Base-by-base conservation (phyloP, 208 protist species). In the Tritrichomonas musculus region DNA sequence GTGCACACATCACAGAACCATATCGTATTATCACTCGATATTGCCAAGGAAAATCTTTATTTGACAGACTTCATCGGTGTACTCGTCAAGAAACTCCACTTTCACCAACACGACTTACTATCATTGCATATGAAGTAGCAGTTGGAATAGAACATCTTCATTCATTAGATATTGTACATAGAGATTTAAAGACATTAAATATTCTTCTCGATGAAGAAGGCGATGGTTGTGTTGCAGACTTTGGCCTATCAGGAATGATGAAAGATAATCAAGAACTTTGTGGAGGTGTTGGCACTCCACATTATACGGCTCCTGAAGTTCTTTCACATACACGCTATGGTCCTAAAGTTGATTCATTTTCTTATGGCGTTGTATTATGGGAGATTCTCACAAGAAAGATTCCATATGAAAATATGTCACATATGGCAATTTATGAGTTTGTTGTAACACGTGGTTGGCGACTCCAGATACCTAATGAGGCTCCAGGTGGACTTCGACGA, bases 111-210 rank as follows among this genome's bases (percentile, higher is more conserved):
- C 2, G 36, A 60, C 47, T 50, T 20, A 92, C 50, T 33, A 60
- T 57, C 22, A 92, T 92, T 92, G 77, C 77, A 14, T 41, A 92
- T n/a, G 20, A 92, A 92, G 77, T 60, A 60, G 77, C 77, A n/a
- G 20, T 60, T n/a, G 77, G 77, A 17, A 92, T 92, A 27, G 22
- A 60, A 14, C 47, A 92, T 92, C 30, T 92, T 11, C 77, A 92
- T 39, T 9, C 13, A 64, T 5, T 47, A 1, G 5, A 60, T 41
- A 92, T 92, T 92, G 77, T 92, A 8, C 77, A 92, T 60, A 2
- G 77, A n/a, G 77, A 92, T 57, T 39, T 92, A 20, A 60, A 50
- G 36, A 60, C 77, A 60, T 14, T 33, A 22, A 92, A 92, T 60
- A 64, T 92, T 64, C 60, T 92, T 17, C 4, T 92, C 1, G 27